These are phyloP conservation scores for Piper longum DNA, from an alignment of 164 flowering plant species.

Conservation along the genomic window DNA sequence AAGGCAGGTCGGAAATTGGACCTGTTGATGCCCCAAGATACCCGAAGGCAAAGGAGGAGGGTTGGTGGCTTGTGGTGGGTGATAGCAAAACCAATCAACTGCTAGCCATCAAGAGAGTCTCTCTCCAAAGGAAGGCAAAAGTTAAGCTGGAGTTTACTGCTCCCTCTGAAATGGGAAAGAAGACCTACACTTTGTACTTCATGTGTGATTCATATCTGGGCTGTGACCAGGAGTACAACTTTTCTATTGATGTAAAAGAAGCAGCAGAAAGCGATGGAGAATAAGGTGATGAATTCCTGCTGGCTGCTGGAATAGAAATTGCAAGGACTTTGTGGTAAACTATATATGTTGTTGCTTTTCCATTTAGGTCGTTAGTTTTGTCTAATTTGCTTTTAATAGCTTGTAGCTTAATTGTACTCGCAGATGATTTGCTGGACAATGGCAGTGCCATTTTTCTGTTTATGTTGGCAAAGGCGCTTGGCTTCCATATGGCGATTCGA, in stretches of 20 bases:
- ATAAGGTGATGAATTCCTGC: background rate
- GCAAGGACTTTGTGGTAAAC: background rate
- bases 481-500: no score
- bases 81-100: slow-evolving; percentile 66
- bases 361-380: no score
- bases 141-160: slow-evolving; percentile 70
- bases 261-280: slow-evolving; percentile 14
- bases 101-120: slow-evolving; percentile 82
- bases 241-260: slow-evolving; percentile 52
- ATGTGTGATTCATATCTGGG: slow-evolving; percentile 96
- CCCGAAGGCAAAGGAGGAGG: slow-evolving; percentile 83
- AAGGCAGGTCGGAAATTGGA: slow-evolving; percentile 67
- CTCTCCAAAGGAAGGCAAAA: slow-evolving; percentile 56
- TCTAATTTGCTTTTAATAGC: no score
- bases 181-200: slow-evolving; percentile 56
- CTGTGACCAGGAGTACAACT: slow-evolving; percentile 81
- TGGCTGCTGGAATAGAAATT: background rate
- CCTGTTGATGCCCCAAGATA: slow-evolving; percentile 72
- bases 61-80: slow-evolving; percentile 96
- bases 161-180: slow-evolving; percentile 61
- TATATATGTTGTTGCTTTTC: no score
- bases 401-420: no score
- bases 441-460: no score
- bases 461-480: no score
- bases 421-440: no score